phyloP scores from a whole-genome alignment of 2,329 filamentous ascomycete genomes.

The Boeremia lycopersici region DNA sequence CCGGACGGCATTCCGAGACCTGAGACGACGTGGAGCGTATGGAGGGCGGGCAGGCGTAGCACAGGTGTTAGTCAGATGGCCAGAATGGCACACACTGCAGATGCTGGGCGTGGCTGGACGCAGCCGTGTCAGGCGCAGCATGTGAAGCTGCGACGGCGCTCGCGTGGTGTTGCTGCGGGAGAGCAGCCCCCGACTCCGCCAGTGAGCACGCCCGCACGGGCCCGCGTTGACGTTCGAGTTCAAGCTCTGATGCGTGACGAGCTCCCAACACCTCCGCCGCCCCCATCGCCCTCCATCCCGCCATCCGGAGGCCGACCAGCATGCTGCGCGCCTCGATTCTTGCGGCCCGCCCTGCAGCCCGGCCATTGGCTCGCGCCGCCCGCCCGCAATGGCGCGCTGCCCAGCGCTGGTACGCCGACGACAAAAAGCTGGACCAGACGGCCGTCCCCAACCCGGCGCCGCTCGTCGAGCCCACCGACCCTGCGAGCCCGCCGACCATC shows the following conservation, averaged over 20 bases:
- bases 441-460: conserved; percentile 44
- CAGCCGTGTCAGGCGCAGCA: background rate
- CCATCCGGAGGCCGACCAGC: conserved; percentile 51
- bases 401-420: conserved; percentile 59
- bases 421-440: conserved; percentile 51
- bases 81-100: background rate
- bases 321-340: conserved; percentile 64
- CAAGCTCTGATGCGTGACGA: conserved; percentile 18
- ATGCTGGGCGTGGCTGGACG: background rate
- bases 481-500: conserved; percentile 39
- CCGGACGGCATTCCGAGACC: conserved; percentile 16
- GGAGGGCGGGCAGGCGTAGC: conserved; percentile 4
- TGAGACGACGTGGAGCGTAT: conserved; percentile 16
- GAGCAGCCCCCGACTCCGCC: background rate
- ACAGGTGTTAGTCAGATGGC: conserved; percentile 9
- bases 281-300: conserved; percentile 25
- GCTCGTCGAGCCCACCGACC: conserved; percentile 47
- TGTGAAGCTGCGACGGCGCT: conserved; percentile 10
- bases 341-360: conserved; percentile 53
- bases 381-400: conserved; percentile 46
- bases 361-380: conserved; percentile 40
- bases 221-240: background rate
- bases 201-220: background rate
- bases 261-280: conserved; percentile 15
- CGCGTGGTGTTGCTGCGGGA: conserved; percentile 5